Evolutionary conservation across 352 stramenopile species (phyloP).

Genomic region (Phytopythium ostracodes): DNA sequence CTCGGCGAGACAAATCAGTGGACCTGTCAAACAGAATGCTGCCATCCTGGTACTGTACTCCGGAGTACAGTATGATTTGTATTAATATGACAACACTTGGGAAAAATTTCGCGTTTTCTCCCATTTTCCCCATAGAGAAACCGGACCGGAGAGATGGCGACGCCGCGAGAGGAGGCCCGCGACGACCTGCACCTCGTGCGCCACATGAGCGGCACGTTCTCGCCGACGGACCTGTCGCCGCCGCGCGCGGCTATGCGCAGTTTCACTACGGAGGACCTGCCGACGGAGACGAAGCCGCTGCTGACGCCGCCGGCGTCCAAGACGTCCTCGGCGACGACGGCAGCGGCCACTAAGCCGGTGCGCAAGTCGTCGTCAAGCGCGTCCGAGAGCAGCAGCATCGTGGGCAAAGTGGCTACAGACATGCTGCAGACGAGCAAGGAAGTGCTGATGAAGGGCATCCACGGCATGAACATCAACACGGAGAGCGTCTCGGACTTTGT

Average conservation of each 20-base stretch:
- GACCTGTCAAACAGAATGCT: constrained; percentile 2
- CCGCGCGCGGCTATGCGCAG: constrained; percentile 34
- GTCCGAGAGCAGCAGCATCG: constrained; percentile 1
- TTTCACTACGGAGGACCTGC: constrained; percentile 79
- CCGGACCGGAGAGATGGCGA: background rate
- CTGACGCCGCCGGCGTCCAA: constrained; percentile 21
- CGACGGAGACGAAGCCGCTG: constrained; percentile 42
- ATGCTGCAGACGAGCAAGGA: constrained; percentile 54
- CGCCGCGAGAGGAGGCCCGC: constrained; percentile 28
- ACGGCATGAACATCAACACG: constrained; percentile 49
- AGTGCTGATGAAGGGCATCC: constrained; percentile 54
- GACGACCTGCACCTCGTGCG: constrained; percentile 47
- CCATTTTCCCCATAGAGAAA: background rate
- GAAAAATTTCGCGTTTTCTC: background rate
- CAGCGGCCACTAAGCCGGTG: constrained; percentile 16
- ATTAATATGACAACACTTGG: too few species aligned
- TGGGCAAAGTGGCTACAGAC: constrained; percentile 19
- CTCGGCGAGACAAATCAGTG: background rate
- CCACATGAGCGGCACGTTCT: constrained; percentile 42
- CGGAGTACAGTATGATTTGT: too few species aligned
- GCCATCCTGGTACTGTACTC: background rate
- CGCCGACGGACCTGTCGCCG: constrained; percentile 20
- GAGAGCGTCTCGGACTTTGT: constrained; percentile 51
- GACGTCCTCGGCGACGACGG: background rate
- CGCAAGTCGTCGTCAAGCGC: constrained; percentile 17